Percentiles rank a stretch among this genome's conserved stretches.
Evolutionary conservation across 352 stramenopile species (phyloP).

Genomic region (Phytophthora aleatoria): DNA sequence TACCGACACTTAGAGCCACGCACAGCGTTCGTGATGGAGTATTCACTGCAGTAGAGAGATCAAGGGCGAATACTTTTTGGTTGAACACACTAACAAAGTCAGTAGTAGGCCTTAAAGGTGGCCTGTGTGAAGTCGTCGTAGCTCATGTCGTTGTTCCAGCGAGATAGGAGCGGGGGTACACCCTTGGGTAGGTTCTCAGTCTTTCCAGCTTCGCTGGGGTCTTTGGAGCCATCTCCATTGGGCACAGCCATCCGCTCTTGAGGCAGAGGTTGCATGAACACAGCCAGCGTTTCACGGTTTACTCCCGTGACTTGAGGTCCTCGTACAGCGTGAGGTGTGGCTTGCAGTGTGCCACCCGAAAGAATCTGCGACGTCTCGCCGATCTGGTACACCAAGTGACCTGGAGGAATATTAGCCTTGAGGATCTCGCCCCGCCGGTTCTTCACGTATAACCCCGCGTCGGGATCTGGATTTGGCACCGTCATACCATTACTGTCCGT

Average conservation of each 20-base stretch:
- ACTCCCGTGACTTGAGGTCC: constrained; percentile 72
- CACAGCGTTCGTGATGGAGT: constrained; percentile 59
- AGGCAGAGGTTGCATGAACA: constrained; percentile 97
- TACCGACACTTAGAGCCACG: constrained; percentile 65
- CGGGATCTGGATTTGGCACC: constrained; percentile 76
- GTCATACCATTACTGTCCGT: constrained; percentile 72
- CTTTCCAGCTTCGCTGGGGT: constrained; percentile 49
- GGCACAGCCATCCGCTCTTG: constrained; percentile 85
- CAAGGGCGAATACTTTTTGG: background rate
- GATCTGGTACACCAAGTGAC: constrained; percentile 94
- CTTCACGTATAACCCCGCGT: constrained; percentile 94
- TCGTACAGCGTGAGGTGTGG: constrained; percentile 92
- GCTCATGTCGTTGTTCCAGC: constrained; percentile 89
- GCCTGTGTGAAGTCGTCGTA: constrained; percentile 93
- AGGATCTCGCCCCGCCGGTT: constrained; percentile 89
- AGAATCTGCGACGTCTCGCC: constrained; percentile 97
- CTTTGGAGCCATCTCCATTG: constrained; percentile 27
- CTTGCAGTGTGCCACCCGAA: constrained; percentile 91
- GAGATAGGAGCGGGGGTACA: constrained; percentile 81
- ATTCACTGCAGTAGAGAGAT: constrained; percentile 21
- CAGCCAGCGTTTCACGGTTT: constrained; percentile 93
- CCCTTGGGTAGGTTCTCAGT: constrained; percentile 80
- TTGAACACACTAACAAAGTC: constrained; percentile 1
- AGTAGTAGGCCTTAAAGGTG: constrained; percentile 93
- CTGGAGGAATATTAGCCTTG: constrained; percentile 85